Evolutionary conservation across 257 asterid genomes (phyloP).

Genomic region (Lycium barbarum): DNA sequence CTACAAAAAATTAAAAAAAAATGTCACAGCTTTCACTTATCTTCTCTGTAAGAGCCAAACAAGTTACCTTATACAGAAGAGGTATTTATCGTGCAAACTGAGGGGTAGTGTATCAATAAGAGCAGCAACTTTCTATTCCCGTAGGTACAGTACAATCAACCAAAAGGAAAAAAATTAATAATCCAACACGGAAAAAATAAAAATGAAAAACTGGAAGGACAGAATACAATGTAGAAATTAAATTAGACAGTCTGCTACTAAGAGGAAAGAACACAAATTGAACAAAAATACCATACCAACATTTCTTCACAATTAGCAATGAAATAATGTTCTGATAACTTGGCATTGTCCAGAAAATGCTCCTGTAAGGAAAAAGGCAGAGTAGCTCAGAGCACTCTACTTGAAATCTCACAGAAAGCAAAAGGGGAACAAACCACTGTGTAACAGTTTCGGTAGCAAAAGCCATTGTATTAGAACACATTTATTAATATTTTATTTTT

Average conservation of each 20-base stretch:
- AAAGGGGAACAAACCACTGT: neutral
- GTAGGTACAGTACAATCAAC: constrained; percentile 32
- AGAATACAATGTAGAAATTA: constrained; percentile 2
- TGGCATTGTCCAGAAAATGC: constrained; percentile 83
- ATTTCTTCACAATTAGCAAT: constrained; percentile 70
- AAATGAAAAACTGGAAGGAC: constrained; percentile 5
- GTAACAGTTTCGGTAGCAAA: constrained; percentile 16
- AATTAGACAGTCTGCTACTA: neutral
- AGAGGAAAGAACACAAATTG: neutral
- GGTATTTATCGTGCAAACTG: constrained; percentile 73
- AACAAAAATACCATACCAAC: constrained; percentile 60
- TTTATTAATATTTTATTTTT: neutral
- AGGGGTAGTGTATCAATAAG: constrained; percentile 89
- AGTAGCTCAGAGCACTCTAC: neutral
- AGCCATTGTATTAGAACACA: neutral
- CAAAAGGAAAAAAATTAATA: constrained; percentile 9
- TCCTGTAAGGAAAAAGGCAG: constrained; percentile 53
- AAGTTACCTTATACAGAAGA: constrained; percentile 80
- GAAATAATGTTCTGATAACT: constrained; percentile 81
- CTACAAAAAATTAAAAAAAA: neutral
- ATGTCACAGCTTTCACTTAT: neutral
- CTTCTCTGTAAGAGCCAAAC: constrained; percentile 24
- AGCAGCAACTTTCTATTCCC: constrained; percentile 84
- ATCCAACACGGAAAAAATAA: neutral
- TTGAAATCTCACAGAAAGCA: neutral